phyloP scores from a whole-genome alignment of 768 basidiomycete species.

The Lepiota brunneoincarnata region DNA sequence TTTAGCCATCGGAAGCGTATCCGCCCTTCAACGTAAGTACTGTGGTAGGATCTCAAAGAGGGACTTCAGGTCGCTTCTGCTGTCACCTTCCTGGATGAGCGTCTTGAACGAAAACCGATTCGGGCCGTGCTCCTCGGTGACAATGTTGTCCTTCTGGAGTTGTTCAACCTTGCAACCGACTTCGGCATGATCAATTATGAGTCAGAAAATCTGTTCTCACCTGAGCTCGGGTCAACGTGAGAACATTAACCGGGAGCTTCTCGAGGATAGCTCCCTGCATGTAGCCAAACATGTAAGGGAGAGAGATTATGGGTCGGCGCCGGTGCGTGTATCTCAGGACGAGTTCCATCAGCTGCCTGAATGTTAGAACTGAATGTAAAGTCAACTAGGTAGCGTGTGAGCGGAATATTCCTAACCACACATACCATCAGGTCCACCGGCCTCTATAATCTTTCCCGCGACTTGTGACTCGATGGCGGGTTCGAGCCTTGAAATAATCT shows the following conservation, averaged over 20 bases:
- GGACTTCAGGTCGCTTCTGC: slow-evolving; percentile 35
- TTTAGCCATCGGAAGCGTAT: neutral
- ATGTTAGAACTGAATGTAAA: slow-evolving; percentile 55
- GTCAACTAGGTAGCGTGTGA: neutral
- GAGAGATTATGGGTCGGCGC: slow-evolving; percentile 54
- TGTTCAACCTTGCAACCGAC: slow-evolving; percentile 51
- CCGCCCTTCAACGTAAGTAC: slow-evolving; percentile 32
- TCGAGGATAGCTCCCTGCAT: slow-evolving; percentile 68
- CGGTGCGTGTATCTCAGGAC: slow-evolving; percentile 53
- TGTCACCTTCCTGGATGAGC: slow-evolving; percentile 35
- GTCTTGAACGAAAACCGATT: slow-evolving; percentile 33
- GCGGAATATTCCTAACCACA: neutral
- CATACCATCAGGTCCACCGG: slow-evolving; percentile 35
- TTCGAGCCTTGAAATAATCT: slow-evolving; percentile 51
- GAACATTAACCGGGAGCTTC: slow-evolving; percentile 56
- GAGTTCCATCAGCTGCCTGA: slow-evolving; percentile 63
- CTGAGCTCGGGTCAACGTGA: slow-evolving; percentile 71
- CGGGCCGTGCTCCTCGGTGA: slow-evolving; percentile 28
- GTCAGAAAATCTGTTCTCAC: slow-evolving; percentile 27
- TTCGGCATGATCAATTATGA: neutral
- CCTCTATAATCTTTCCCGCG: slow-evolving; percentile 50
- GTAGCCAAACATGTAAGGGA: slow-evolving; percentile 62
- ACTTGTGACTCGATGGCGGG: slow-evolving; percentile 36
- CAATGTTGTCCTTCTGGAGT: slow-evolving; percentile 57
- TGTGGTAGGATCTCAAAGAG: slow-evolving; percentile 55